Evolutionary conservation across 2,329 filamentous ascomycete genomes (phyloP), one percentile per base, ranked within the genome.

Genomic region (Aspergillus pseudotamarii): DNA sequence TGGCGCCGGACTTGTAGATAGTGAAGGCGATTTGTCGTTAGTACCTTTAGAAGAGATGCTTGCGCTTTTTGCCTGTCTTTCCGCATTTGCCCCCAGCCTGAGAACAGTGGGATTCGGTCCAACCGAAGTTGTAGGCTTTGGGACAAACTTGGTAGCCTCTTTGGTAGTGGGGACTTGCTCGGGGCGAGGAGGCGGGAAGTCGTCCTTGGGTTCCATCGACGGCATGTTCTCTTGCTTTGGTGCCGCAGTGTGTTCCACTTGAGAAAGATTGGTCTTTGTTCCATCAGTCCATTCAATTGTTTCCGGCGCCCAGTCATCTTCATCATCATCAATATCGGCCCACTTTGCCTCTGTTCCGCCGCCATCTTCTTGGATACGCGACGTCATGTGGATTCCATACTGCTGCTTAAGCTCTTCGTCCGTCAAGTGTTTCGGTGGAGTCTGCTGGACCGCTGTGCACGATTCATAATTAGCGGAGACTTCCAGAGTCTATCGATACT

Each of bases 211-310:
- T 21, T 74, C 73, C 36, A 62, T 62, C 6, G 51, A 46, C 21
- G 66, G 41, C 46, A 69, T 69, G 36, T 63, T 60, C 19, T 71
- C 67, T 48, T 72, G 67, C 28, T 16, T 58, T 19, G 69, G 58
- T 28, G 58, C 51, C 19, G 70, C 66, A 23, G 62, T 54, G 57
- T 68, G 69, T 60, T 80, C 76, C 23, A 71, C 78, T 30, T 84
- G 81, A 43, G 84, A 83, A 45, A 88, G 80, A 32, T 83, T 87
- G 45, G 87, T 88, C 71, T 89, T 90, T 8, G 88, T 89, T 56
- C 88, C 88, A 73, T 90, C 88, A 77, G 88, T 89, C 88, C 88
- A 90, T 70, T 89, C 86, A 55, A 89, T 88, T 21, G 87, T 86
- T 68, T 90, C 88, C 4, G 88, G 88, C 19, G 86, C 86, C 87